A percentile compares a stretch with the other conserved stretches of the same genome.
Conservation (phyloP, 108 stramenopile species). For the Cyclotella sp. region DNA sequence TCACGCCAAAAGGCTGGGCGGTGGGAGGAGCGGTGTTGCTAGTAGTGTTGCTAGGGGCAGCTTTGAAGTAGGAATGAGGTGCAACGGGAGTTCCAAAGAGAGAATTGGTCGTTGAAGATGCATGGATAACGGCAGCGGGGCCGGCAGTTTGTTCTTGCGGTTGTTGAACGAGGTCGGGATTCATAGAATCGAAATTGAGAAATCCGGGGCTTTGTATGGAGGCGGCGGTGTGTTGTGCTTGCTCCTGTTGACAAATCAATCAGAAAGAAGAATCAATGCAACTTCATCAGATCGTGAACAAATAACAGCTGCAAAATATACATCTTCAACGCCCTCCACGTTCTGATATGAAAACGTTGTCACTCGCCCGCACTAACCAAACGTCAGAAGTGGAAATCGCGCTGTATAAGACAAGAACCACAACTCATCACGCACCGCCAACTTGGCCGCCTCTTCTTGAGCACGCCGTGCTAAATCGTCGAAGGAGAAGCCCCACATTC, state of each 20-base stretch:
- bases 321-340: too few relatives aligned
- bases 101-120: not conserved
- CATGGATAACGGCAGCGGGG: not conserved
- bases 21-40: slow-evolving; percentile 8
- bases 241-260: slow-evolving; percentile 34
- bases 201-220: slow-evolving; percentile 26
- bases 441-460: slow-evolving; percentile 66
- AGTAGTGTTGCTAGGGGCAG: not conserved
- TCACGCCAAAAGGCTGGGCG: not conserved
- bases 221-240: slow-evolving; percentile 30
- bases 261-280: too few relatives aligned
- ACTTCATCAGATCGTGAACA: too few relatives aligned
- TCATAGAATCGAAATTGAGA: slow-evolving; percentile 78
- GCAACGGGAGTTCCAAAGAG: not conserved
- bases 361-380: too few relatives aligned
- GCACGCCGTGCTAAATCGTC: slow-evolving; percentile 75
- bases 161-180: slow-evolving; percentile 27
- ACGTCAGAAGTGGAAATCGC: too few relatives aligned
- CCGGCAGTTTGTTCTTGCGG: not conserved
- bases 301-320: too few relatives aligned
- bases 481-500: slow-evolving; percentile 81
- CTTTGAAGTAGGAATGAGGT: not conserved
- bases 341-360: too few relatives aligned
- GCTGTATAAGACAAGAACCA: not conserved
- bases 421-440: slow-evolving; percentile 47